Evolutionary conservation across 1,284 basidiomycete genomes (phyloP).

Genomic region (Pisolithus thermaeus): DNA sequence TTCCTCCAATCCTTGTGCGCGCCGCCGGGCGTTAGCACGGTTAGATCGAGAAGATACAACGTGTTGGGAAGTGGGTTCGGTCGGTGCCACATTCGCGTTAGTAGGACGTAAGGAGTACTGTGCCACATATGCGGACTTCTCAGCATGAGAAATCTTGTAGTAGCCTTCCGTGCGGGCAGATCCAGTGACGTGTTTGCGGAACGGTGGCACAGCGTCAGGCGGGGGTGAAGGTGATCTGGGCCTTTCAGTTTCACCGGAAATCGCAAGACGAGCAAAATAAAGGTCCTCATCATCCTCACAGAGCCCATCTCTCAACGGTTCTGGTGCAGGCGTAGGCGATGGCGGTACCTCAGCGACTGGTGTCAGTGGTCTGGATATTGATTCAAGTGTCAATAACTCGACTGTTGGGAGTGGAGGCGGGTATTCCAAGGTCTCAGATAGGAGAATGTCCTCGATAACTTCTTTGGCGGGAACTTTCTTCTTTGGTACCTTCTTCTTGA

Average conservation of each 20-base stretch:
- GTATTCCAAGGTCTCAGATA: slow-evolving; percentile 46
- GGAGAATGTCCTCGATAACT: slow-evolving; percentile 44
- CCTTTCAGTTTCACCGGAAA: slow-evolving; percentile 30
- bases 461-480: slow-evolving; percentile 29
- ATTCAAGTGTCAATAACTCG: slow-evolving; percentile 39
- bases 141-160: slow-evolving; percentile 89
- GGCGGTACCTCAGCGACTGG: slow-evolving; percentile 33
- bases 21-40: slow-evolving; percentile 89
- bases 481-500: slow-evolving; percentile 30
- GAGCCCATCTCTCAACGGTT: slow-evolving; percentile 54
- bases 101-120: slow-evolving; percentile 65
- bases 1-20: slow-evolving; percentile 92
- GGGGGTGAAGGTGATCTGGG: slow-evolving; percentile 26
- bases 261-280: slow-evolving; percentile 74
- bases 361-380: slow-evolving; percentile 41
- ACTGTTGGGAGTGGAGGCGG: slow-evolving; percentile 49
- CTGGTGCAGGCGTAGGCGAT: slow-evolving; percentile 44
- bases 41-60: slow-evolving; percentile 85
- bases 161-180: slow-evolving; percentile 91
- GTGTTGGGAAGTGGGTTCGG: slow-evolving; percentile 44
- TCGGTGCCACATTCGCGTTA: slow-evolving; percentile 31
- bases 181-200: slow-evolving; percentile 71
- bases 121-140: slow-evolving; percentile 86
- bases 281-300: slow-evolving; percentile 91
- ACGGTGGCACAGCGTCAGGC: slow-evolving; percentile 33